Conservation (phyloP, 768 basidiomycete genomes). For the Kwoniella heveanensis region DNA sequence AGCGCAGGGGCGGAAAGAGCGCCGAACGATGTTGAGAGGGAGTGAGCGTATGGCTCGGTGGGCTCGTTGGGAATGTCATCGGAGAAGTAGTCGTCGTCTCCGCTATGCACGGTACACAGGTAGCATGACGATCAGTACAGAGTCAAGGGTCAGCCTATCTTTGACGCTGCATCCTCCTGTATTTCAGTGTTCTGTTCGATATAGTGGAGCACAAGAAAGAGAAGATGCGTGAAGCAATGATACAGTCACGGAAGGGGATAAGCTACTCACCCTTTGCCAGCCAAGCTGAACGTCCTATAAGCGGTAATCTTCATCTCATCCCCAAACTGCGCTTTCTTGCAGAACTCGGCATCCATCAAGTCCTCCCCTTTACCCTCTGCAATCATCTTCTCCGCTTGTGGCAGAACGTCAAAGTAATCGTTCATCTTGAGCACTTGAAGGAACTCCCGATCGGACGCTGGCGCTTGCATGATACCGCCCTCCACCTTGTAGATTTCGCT, state of each 20-base stretch:
- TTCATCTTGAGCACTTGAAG: constrained; percentile 4
- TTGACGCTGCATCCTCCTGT: too few relatives aligned
- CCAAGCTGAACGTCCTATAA: constrained; percentile 45
- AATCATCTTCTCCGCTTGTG: constrained; percentile 36
- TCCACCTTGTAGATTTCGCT: constrained; percentile 26
- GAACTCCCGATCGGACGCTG: constrained; percentile 51
- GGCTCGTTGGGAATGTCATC: constrained; percentile 40
- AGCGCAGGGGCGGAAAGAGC: constrained; percentile 42
- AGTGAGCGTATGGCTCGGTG: constrained; percentile 32
- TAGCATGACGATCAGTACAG: too few relatives aligned
- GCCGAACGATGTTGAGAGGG: constrained; percentile 51
- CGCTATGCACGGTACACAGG: constrained; percentile 27
- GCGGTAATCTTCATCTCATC: constrained; percentile 34
- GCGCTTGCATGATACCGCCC: constrained; percentile 55
- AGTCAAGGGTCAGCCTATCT: constrained; percentile 21
- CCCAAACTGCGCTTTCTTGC: constrained; percentile 12
- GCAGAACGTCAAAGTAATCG: constrained; percentile 18
- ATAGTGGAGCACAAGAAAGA: too few relatives aligned
- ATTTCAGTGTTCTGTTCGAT: too few relatives aligned
- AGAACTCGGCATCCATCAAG: constrained; percentile 32
- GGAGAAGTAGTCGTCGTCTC: constrained; percentile 56
- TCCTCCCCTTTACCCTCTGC: constrained; percentile 42
- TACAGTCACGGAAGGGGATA: too few relatives aligned
- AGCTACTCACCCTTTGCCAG: constrained; percentile 43
- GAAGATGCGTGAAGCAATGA: too few relatives aligned